These are phyloP conservation scores for Colletotrichum cereale DNA, from an alignment of 2,329 filamentous ascomycete species.

Conservation along the genomic window DNA sequence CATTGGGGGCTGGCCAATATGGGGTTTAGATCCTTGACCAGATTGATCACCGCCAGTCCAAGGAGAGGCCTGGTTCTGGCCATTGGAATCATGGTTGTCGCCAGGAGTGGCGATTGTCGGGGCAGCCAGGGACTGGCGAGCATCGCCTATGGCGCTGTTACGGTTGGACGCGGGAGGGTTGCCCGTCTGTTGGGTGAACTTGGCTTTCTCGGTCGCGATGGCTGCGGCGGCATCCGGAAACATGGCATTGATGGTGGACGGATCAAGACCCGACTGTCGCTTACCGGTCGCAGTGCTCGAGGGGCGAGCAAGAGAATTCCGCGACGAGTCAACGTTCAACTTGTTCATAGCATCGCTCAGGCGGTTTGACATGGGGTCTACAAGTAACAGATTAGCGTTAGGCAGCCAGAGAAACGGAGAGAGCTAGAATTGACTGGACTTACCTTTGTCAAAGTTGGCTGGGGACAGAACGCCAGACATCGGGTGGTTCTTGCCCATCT, in stretches of 20 bases:
- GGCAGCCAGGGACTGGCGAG: conserved; percentile 79
- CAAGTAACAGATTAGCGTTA: conserved; percentile 42
- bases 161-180: conserved; percentile 91
- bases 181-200: conserved; percentile 95
- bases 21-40: conserved; percentile 75
- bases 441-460: conserved; percentile 96
- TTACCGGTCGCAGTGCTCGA: conserved; percentile 84
- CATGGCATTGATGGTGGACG: conserved; percentile 97
- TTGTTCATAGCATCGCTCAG: conserved; percentile 98
- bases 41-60: conserved; percentile 72
- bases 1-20: conserved; percentile 86
- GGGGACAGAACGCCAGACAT: conserved; percentile 97
- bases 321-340: conserved; percentile 86
- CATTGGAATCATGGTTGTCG: conserved; percentile 70
- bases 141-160: conserved; percentile 86
- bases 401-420: background rate
- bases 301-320: conserved; percentile 87
- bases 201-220: conserved; percentile 98
- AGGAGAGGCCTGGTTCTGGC: conserved; percentile 79
- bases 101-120: conserved; percentile 80
- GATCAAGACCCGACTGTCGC: conserved; percentile 93
- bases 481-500: conserved; percentile 98
- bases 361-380: conserved; percentile 97
- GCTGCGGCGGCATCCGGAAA: conserved; percentile 98
- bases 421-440: conserved; percentile 40